Base-by-base conservation (phyloP, 2,329 filamentous ascomycete species). In the Xylariomycetidae sp. region DNA sequence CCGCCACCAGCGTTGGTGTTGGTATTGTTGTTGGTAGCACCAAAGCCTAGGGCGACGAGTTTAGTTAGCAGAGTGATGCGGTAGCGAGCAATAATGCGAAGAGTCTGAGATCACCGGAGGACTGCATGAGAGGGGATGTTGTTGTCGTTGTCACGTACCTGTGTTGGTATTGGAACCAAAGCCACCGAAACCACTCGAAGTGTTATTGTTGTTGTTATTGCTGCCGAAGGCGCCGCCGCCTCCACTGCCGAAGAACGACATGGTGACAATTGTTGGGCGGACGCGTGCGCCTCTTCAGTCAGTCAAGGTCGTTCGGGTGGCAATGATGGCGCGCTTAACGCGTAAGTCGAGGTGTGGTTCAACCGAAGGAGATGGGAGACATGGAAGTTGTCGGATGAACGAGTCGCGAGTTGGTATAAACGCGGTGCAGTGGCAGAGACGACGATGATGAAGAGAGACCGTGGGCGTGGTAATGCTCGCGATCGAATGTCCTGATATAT, bases 211-310 rank as follows among this genome's bases (percentile, higher is more conserved):
- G 36, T 64, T 67, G 54, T 72, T 77, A 43, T 69, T 71, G 52
- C 71, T 69, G 62, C 76, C 76, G 61, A 82, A 82, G 66, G 43
- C 46, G 45, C 42, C 37, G 33, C 75, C 72, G 50, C 66, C 63
- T 51, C 70, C 70, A 42, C 69, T 66, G 44, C 66, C 63, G 49
- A 68, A 67, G 49, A 75, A 74, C 51, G 74, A 74, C 74, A 79
- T 79, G 53, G 44, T 66, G 53, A 36, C 35, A 40, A 40, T 31
- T 38, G 34, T n/a, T n/a, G n/a, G n/a, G n/a, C n/a, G n/a, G n/a
- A n/a, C n/a, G n/a, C n/a, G n/a, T n/a, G n/a, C n/a, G n/a, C n/a
- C n/a, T n/a, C n/a, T n/a, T n/a, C n/a, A n/a, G n/a, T n/a, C n/a
- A n/a, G n/a, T n/a, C n/a, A n/a, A n/a, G n/a, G n/a, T n/a, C n/a